Evolutionary conservation across 23 red algal species (phyloP).

Genomic region (Gracilariopsis chorda): DNA sequence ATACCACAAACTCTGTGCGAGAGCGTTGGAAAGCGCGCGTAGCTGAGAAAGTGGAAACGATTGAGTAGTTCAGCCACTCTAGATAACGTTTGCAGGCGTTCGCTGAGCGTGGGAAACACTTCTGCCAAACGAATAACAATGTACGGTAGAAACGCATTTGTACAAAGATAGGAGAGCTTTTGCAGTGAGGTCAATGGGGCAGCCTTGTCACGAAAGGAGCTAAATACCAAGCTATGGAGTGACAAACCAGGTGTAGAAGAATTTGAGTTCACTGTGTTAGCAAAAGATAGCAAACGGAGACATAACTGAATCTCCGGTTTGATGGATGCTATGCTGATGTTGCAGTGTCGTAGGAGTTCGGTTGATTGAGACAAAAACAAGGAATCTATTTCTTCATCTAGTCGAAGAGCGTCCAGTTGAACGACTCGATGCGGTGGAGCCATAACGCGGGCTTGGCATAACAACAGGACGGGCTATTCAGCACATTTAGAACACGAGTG

Average conservation of each 20-base stretch:
- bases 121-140: neutral
- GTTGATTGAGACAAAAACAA: neutral
- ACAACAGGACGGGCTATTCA: too few relatives aligned
- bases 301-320: neutral
- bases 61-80: neutral
- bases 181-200: neutral
- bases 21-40: neutral
- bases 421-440: neutral
- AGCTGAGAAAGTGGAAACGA: neutral
- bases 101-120: neutral
- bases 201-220: neutral
- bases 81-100: neutral
- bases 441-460: too few relatives aligned
- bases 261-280: slow-evolving; percentile 20
- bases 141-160: slow-evolving; percentile 1
- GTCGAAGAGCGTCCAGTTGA: slow-evolving; percentile 51
- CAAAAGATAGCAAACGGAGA: slow-evolving; percentile 14
- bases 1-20: neutral
- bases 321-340: neutral
- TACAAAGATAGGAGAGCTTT: neutral
- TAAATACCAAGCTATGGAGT: neutral
- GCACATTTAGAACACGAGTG: too few relatives aligned
- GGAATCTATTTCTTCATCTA: slow-evolving; percentile 27
- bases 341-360: neutral
- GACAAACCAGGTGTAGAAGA: slow-evolving; percentile 13